phyloP scores from a whole-genome alignment of 2,329 filamentous ascomycete species.

The Seiridium unicorne region DNA sequence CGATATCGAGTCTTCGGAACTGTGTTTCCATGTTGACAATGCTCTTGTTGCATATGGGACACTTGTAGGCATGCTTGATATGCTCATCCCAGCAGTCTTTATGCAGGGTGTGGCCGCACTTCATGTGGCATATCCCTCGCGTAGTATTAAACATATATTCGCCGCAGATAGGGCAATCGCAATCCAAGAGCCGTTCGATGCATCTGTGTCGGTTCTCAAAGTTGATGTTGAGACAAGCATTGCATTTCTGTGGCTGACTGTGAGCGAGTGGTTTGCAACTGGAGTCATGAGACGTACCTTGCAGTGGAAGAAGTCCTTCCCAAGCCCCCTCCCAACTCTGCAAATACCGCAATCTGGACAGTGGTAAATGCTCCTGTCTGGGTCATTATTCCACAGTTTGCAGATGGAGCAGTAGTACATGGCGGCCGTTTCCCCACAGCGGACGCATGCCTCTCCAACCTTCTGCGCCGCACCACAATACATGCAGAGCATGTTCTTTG shows the following conservation, averaged over 20 bases:
- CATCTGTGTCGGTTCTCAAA: slow-evolving; percentile 86
- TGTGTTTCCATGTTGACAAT: slow-evolving; percentile 97
- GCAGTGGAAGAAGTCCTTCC: slow-evolving; percentile 98
- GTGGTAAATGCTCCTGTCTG: slow-evolving; percentile 89
- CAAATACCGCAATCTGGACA: slow-evolving; percentile 96
- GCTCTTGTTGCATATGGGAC: slow-evolving; percentile 93
- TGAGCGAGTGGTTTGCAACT: slow-evolving; percentile 7
- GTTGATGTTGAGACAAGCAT: slow-evolving; percentile 88
- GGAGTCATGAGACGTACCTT: slow-evolving; percentile 58
- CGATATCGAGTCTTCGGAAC: slow-evolving; percentile 85
- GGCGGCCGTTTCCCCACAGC: slow-evolving; percentile 75
- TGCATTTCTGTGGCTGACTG: slow-evolving; percentile 64
- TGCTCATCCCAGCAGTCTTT: slow-evolving; percentile 84
- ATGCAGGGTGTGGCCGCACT: slow-evolving; percentile 94
- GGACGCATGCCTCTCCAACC: slow-evolving; percentile 73
- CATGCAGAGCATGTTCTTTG: slow-evolving; percentile 98
- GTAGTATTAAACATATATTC: slow-evolving; percentile 96
- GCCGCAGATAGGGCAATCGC: slow-evolving; percentile 93
- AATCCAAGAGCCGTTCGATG: slow-evolving; percentile 91
- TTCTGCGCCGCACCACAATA: slow-evolving; percentile 82
- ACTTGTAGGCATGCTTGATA: slow-evolving; percentile 89
- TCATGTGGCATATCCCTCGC: slow-evolving; percentile 86
- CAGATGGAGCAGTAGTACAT: slow-evolving; percentile 93
- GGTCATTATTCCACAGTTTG: slow-evolving; percentile 96
- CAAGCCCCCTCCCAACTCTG: slow-evolving; percentile 82